A percentile compares a stretch with the other conserved stretches of the same genome.
phyloP scores from a whole-genome alignment of 768 basidiomycete species.

The Auriscalpium microsporum region DNA sequence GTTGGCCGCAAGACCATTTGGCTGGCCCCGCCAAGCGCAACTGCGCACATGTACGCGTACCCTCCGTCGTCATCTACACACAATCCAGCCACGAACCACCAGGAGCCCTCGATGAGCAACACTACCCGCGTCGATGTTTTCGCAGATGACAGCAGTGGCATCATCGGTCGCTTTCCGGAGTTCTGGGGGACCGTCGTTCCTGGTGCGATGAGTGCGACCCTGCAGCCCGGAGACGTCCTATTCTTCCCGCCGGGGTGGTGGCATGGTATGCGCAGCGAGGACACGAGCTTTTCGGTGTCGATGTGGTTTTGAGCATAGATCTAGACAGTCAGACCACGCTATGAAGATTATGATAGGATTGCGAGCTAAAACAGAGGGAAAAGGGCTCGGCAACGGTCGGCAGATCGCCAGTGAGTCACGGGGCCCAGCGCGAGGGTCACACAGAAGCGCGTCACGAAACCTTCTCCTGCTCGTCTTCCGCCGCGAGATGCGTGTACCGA shows the following conservation, averaged over 20 bases:
- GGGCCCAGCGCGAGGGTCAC: too few relatives aligned
- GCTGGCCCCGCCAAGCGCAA: conserved; percentile 67
- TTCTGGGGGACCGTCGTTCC: conserved; percentile 55
- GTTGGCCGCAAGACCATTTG: conserved; percentile 87
- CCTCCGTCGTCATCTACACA: conserved; percentile 19
- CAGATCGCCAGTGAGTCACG: too few relatives aligned
- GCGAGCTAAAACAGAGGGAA: too few relatives aligned
- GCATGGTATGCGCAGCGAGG: conserved; percentile 85
- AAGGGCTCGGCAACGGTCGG: too few relatives aligned
- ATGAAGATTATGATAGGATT: too few relatives aligned
- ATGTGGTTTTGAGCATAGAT: conserved; percentile 67
- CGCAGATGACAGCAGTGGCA: conserved; percentile 17
- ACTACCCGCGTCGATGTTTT: conserved; percentile 84
- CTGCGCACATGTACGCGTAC: conserved; percentile 54
- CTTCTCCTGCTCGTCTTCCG: too few relatives aligned
- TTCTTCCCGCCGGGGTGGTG: conserved; percentile 93
- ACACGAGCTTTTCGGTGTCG: conserved; percentile 78
- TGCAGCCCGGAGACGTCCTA: conserved; percentile 78
- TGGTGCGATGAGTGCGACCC: conserved; percentile 47
- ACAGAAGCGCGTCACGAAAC: too few relatives aligned
- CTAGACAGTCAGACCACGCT: not conserved
- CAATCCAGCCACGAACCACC: conserved; percentile 32
- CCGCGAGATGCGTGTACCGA: too few relatives aligned
- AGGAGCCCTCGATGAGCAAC: conserved; percentile 55
- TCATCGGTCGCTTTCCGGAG: conserved; percentile 30